Evolutionary conservation across 371 early-diverging fungal species (phyloP).

Genomic region (Batkoa obscura): DNA sequence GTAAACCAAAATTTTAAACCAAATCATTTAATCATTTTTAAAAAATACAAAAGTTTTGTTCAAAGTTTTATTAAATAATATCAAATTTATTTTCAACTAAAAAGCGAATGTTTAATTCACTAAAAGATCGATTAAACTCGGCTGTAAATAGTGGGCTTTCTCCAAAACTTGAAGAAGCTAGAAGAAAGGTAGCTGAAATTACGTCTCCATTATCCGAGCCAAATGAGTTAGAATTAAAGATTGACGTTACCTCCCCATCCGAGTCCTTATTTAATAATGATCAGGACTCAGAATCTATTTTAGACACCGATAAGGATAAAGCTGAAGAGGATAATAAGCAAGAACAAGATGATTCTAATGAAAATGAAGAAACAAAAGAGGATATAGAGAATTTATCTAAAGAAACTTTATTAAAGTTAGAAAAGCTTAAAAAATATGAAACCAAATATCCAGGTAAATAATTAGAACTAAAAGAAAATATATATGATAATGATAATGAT

Average conservation of each 20-base stretch:
- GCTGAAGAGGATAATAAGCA: neutral
- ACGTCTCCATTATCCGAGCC: neutral
- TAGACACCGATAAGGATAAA: neutral
- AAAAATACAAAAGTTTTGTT: too few species aligned
- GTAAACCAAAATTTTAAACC: too few species aligned
- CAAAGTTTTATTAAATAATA: too few species aligned
- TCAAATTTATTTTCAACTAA: too few species aligned
- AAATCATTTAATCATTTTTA: too few species aligned
- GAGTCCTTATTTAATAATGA: neutral
- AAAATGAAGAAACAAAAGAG: neutral
- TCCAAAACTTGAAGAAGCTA: neutral
- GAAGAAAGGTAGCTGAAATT: neutral
- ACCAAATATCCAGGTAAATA: conserved; percentile 2
- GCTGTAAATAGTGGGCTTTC: neutral
- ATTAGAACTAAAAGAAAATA: too few species aligned
- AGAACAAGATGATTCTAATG: neutral
- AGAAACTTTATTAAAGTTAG: neutral
- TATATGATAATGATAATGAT: neutral
- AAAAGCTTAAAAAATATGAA: conserved; percentile 7
- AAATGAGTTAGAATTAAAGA: neutral
- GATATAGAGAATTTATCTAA: neutral
- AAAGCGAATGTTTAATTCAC: conserved; percentile 7
- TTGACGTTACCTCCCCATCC: neutral
- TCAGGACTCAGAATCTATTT: neutral
- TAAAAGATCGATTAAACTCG: conserved; percentile 4